Evolutionary conservation across 164 flowering plant genomes (phyloP).

Genomic region (Annona cherimola): DNA sequence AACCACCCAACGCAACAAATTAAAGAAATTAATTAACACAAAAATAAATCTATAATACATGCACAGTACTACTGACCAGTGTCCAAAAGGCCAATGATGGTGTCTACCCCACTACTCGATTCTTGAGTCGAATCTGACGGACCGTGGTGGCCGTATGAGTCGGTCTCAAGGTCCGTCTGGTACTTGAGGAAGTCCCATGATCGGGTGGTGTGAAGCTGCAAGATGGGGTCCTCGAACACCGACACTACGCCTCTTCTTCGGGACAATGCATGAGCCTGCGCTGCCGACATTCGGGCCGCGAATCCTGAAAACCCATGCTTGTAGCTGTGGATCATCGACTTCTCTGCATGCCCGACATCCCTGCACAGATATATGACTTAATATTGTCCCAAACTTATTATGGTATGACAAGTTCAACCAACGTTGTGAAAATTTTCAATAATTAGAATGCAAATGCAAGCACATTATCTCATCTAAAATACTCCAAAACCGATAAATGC

Average conservation of each 20-base stretch:
- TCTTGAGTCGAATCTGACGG: background rate
- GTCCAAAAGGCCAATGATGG: slow-evolving; percentile 52
- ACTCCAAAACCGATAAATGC: too few species aligned
- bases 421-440: background rate
- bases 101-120: slow-evolving; percentile 13
- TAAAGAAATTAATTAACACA: background rate
- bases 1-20: background rate
- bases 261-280: slow-evolving; percentile 34
- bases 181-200: slow-evolving; percentile 56
- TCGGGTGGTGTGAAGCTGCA: slow-evolving; percentile 58
- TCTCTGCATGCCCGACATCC: slow-evolving; percentile 9
- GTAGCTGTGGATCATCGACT: slow-evolving; percentile 35
- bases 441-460: background rate
- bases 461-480: background rate
- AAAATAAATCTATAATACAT: background rate
- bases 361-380: slow-evolving; percentile 1
- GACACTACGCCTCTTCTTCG: slow-evolving; percentile 44
- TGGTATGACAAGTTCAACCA: too few species aligned
- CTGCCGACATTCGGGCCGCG: slow-evolving; percentile 40
- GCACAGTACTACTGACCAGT: slow-evolving; percentile 25
- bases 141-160: slow-evolving; percentile 12
- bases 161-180: slow-evolving; percentile 24
- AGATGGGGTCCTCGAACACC: slow-evolving; percentile 42
- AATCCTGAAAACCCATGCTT: slow-evolving; percentile 54
- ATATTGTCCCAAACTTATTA: too few species aligned